Evolutionary conservation across 1,139 yeast genomes (phyloP), one percentile per base, ranked within the genome.

Genomic region (Protomyces pachydermus): DNA sequence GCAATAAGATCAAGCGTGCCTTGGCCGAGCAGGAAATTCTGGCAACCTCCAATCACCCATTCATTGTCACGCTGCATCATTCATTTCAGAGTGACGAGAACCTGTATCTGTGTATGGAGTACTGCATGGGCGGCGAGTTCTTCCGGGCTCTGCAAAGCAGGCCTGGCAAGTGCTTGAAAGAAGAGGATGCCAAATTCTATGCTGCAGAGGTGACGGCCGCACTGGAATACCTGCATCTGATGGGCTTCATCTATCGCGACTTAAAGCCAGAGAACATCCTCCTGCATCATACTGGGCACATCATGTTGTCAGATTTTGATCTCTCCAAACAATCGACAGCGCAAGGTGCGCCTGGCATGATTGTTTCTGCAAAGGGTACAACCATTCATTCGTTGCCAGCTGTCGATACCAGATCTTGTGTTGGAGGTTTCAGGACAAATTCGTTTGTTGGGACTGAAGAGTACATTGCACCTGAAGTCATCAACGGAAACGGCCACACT

Each of bases 111-210:
- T 95, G 98, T 74, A 91, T 95, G 97, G 99, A 95, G 75, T 95
- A 93, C 72, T 95, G 98, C 74, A 91, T 93, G 95, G 99, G 99
- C 23, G 98, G 99, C 56, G 99, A 95, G 76, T 95, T 95, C 73
- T 95, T 95, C 79, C 80, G 98, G 66, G 98, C 98, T 0, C 77
- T 95, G 62, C 98, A 95, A 76, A 91, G 97, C 0, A 81, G 97
- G 67, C 88, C 86, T 67, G 84, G 91, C 61, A 90, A 91, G 73
- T 88, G 96, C 68, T 86, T 95, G 16, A 80, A 84, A 46, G 99
- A 95, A 74, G 83, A 80, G 58, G 98, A 91, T 73, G 98, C 98
- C 18, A 80, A 85, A 67, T 95, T 95, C 73, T 95, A 95, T 74
- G 97, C 97, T 0, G 91, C 97, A 14, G 99, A 95, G 75, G 98